Conservation (phyloP, 2,329 filamentous ascomycete genomes). For the Colletotrichum sp. region DNA sequence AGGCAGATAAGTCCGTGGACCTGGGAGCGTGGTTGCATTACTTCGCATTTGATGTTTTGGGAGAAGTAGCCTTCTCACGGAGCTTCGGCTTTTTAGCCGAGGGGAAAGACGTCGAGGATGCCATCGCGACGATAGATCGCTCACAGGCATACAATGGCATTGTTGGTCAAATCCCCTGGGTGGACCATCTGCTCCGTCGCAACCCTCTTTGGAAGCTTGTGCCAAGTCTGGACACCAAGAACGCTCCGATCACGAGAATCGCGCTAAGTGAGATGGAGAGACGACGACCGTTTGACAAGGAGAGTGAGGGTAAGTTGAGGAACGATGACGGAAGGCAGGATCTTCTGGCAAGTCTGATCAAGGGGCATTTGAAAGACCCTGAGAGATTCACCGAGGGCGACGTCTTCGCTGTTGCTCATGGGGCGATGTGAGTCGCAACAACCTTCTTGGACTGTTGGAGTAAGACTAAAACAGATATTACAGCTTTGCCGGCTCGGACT, state of each 20-base stretch:
- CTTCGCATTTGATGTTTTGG: conserved; percentile 46
- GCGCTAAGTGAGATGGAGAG: conserved; percentile 54
- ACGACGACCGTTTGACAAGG: conserved; percentile 50
- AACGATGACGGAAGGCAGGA: conserved; percentile 52
- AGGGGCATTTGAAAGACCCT: conserved; percentile 56
- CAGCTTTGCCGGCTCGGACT: conserved; percentile 65
- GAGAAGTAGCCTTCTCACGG: conserved; percentile 55
- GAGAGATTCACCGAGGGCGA: conserved; percentile 54
- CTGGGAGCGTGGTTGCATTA: conserved; percentile 51
- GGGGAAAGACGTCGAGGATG: conserved; percentile 50
- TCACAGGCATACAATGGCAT: conserved; percentile 58
- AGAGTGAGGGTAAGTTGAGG: conserved; percentile 44
- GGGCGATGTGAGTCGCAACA: conserved; percentile 51
- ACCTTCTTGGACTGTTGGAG: not conserved
- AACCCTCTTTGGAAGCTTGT: conserved; percentile 48
- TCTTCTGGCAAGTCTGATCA: conserved; percentile 55
- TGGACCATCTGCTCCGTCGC: conserved; percentile 51
- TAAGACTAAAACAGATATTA: not conserved
- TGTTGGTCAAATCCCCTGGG: conserved; percentile 55
- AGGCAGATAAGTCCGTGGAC: conserved; percentile 35
- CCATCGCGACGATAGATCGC: conserved; percentile 50
- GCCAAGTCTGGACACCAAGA: conserved; percentile 46
- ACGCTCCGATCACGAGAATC: conserved; percentile 56
- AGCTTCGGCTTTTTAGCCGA: conserved; percentile 58
- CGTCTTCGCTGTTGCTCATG: conserved; percentile 62